Conservation (phyloP, 2,329 filamentous ascomycete species). For the Aspergillus puulaauensis region DNA sequence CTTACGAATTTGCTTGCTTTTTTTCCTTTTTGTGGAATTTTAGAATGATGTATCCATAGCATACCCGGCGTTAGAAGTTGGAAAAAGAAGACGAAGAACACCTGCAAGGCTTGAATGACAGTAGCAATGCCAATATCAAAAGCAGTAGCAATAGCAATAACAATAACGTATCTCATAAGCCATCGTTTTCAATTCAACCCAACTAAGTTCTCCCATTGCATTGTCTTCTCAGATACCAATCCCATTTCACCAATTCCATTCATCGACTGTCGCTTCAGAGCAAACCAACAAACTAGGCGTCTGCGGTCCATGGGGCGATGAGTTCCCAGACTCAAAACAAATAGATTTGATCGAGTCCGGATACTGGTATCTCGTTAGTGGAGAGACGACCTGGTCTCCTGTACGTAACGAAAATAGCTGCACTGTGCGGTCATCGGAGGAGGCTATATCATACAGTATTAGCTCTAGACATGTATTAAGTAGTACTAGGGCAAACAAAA, state of each 20-base stretch:
- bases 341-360: slow-evolving; percentile 26
- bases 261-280: slow-evolving; percentile 31
- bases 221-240: neutral
- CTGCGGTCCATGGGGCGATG: slow-evolving; percentile 24
- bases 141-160: neutral
- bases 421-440: slow-evolving; percentile 30
- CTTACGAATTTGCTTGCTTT: neutral
- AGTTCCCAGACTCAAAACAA: slow-evolving; percentile 33
- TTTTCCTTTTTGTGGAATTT: neutral
- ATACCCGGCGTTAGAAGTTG: neutral
- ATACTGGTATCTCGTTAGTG: slow-evolving; percentile 27
- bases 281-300: slow-evolving; percentile 37
- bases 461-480: neutral
- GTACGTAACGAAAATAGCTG: slow-evolving; percentile 40
- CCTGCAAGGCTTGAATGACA: neutral
- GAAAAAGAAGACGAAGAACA: neutral
- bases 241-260: slow-evolving; percentile 38
- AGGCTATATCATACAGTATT: slow-evolving; percentile 21
- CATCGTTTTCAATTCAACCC: neutral
- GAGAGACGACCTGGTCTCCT: slow-evolving; percentile 32
- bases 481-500: neutral
- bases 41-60: neutral
- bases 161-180: neutral
- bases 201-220: neutral
- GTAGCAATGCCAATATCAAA: neutral